These are phyloP conservation scores for Lolium multiflorum DNA, from an alignment of 176 grass and related monocot genomes.

Conservation along the genomic window DNA sequence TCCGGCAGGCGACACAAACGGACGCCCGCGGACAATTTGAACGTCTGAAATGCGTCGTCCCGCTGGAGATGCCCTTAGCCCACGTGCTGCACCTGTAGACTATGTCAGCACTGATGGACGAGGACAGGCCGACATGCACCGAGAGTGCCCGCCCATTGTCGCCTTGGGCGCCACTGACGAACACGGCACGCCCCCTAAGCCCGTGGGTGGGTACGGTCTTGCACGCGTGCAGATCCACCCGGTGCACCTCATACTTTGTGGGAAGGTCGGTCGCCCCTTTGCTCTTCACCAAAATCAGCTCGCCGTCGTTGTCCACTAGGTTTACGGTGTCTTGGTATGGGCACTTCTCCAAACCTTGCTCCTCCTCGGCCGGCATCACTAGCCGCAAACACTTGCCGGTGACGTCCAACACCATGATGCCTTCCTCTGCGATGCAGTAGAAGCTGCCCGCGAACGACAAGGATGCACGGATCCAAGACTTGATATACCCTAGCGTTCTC, in stretches of 20 bases:
- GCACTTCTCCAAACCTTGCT: neutral
- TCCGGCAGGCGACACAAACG: too few species aligned
- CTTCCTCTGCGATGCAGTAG: neutral
- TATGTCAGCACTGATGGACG: neutral
- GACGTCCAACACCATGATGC: neutral
- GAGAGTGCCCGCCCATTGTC: neutral
- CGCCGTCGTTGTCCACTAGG: neutral
- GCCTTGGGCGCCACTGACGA: neutral
- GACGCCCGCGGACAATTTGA: too few species aligned
- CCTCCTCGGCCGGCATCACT: neutral
- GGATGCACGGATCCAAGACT: neutral
- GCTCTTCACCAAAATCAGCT: neutral
- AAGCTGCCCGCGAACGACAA: neutral
- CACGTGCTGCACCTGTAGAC: neutral
- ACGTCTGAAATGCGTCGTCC: too few species aligned
- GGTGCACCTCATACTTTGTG: neutral
- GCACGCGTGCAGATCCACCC: neutral
- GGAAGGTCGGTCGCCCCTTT: neutral
- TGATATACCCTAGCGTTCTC: neutral
- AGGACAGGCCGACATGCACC: neutral
- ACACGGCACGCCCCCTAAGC: neutral
- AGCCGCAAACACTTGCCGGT: neutral
- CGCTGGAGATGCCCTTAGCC: neutral
- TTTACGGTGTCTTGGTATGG: neutral
- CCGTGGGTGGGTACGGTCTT: neutral